These are phyloP conservation scores for Croton laevigatus DNA, from an alignment of 441 rosid species.

Conservation along the genomic window DNA sequence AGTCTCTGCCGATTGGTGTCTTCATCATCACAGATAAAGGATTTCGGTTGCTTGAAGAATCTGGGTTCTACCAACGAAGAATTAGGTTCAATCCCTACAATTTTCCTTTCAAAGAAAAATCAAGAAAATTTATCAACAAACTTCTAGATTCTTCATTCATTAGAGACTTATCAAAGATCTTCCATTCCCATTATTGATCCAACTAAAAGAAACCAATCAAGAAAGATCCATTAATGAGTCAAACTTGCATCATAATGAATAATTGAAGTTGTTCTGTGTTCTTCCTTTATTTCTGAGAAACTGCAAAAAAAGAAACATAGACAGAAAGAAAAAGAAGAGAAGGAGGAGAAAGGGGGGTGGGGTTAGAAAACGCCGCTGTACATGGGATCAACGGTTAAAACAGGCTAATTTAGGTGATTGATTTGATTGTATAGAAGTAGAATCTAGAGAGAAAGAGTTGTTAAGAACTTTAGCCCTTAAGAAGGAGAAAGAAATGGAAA, in stretches of 20 bases:
- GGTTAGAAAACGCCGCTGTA: neutral
- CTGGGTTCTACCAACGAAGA: too few relatives aligned
- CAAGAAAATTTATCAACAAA: slow-evolving; percentile 18
- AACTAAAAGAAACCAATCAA: neutral
- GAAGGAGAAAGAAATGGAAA: neutral
- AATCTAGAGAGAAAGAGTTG: slow-evolving; percentile 21
- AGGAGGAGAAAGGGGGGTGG: neutral
- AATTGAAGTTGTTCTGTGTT: neutral
- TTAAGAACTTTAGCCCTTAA: too few relatives aligned
- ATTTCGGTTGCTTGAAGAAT: too few relatives aligned
- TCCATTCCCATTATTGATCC: neutral
- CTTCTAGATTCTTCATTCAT: neutral
- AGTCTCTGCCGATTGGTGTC: too few relatives aligned
- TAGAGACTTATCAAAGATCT: neutral
- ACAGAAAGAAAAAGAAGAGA: neutral
- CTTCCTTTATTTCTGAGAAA: slow-evolving; percentile 14
- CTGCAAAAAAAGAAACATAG: neutral
- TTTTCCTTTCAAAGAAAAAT: too few relatives aligned
- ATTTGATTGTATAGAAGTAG: slow-evolving; percentile 12
- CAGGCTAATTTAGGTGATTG: slow-evolving; percentile 20
- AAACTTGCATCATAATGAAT: neutral
- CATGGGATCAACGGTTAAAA: slow-evolving; percentile 17
- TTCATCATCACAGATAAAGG: too few relatives aligned
- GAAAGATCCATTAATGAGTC: neutral
- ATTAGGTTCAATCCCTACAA: too few relatives aligned